Base-by-base conservation (phyloP, 441 rosid species). In the Populus hybrid region DNA sequence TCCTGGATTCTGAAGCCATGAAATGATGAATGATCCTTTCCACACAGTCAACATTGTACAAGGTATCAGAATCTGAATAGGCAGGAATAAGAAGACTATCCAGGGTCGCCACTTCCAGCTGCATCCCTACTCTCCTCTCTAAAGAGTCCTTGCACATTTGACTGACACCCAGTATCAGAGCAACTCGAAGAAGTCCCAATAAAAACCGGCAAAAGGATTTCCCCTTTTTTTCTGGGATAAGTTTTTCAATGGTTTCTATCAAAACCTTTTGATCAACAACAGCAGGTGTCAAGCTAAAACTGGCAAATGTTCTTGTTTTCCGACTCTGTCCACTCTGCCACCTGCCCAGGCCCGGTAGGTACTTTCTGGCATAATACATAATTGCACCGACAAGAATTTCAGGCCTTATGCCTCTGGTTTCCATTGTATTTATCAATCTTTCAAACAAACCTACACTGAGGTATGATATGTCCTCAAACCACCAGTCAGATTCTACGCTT, bases 381-480 rank as follows among this genome's bases (percentile, higher is more conserved):
- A 94, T 81, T 12, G 95, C 94, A 76, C 94, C 94, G 1, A 88
- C 91, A 69, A 91, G 87, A 80, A 81, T 88, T 77, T 94, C 98
- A 0, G 89, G 87, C 73, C 96, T 85, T 64, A 92, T 85, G 59
- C 98, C 96, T 82, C 88, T 87, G 28, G 79, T 78, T 77, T 87
- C 89, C 99, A 96, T 94, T 12, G 85, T 85, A 82, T 79, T 86
- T 68, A 96, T 87, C 16, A 96, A 91, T 79, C 82, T 91, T 83
- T 88, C 91, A 80, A 92, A 96, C 86, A 94, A 83, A 77, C 71
- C 82, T 18, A 94, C 87, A 70, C 87, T 91, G 21, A 94, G 88
- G 83, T 82, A 91, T 53, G 98, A 89, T 59, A 92, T 75, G 77
- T 96, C 99, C 76, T 96, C 98, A 67, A 88, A 94, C 99, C 99